Percentiles rank a stretch among this genome's conserved stretches.
Evolutionary conservation across 305 asterid genomes (phyloP).

Genomic region (Fraxinus nigra): DNA sequence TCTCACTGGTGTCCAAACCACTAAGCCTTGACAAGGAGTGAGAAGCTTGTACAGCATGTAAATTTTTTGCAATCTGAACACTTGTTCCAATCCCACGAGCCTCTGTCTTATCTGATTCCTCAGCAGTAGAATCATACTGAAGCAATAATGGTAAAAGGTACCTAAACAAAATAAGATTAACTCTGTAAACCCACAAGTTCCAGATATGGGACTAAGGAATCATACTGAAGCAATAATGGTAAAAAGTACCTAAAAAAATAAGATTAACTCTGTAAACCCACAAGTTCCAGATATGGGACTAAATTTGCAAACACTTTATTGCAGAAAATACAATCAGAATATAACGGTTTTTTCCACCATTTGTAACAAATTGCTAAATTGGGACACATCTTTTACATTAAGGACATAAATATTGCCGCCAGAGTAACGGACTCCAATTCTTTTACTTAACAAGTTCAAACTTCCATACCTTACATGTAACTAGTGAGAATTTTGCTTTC

Average conservation of each 20-base stretch:
- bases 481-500: constrained; percentile 6
- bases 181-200: constrained; percentile 21
- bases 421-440: constrained; percentile 4
- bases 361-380: background rate
- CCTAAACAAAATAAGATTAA: constrained; percentile 47
- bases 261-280: background rate
- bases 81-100: constrained; percentile 95
- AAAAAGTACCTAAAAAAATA: background rate
- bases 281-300: background rate
- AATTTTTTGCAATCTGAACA: constrained; percentile 92
- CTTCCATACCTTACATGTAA: constrained; percentile 13
- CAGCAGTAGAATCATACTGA: constrained; percentile 97
- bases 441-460: constrained; percentile 4
- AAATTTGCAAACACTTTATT: constrained; percentile 8
- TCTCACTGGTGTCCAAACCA: constrained; percentile 63
- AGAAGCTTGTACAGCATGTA: constrained; percentile 79
- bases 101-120: constrained; percentile 70
- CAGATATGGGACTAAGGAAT: background rate
- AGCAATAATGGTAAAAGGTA: constrained; percentile 88
- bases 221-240: background rate
- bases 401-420: constrained; percentile 10
- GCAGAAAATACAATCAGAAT: background rate
- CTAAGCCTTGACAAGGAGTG: constrained; percentile 90
- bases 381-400: constrained; percentile 6
- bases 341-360: background rate